These are phyloP conservation scores for Candida boidinii DNA, from an alignment of 805 yeast species.

Conservation along the genomic window DNA sequence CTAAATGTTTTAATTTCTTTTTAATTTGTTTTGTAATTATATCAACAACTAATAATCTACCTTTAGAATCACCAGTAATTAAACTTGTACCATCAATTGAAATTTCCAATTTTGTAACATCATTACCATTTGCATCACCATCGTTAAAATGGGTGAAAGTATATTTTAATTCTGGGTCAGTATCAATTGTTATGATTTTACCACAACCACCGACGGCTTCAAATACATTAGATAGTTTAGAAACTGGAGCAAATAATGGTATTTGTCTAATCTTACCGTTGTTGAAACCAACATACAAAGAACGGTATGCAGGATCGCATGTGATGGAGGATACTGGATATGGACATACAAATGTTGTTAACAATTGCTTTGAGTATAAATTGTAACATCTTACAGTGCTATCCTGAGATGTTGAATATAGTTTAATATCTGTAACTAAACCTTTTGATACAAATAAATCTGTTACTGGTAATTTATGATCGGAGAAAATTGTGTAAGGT, in stretches of 20 bases:
- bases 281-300: conserved; percentile 58
- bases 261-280: conserved; percentile 55
- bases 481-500: conserved; percentile 52
- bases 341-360: conserved; percentile 68
- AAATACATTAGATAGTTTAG: conserved; percentile 28
- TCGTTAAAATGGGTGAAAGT: conserved; percentile 47
- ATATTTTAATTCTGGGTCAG: conserved; percentile 38
- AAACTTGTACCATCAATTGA: conserved; percentile 70
- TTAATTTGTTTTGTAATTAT: conserved; percentile 59
- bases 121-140: conserved; percentile 17
- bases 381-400: conserved; percentile 69
- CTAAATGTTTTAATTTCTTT: conserved; percentile 37
- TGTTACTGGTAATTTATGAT: conserved; percentile 43
- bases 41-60: conserved; percentile 63
- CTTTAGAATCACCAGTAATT: conserved; percentile 67
- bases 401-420: conserved; percentile 67
- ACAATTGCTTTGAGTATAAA: conserved; percentile 32
- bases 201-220: conserved; percentile 57
- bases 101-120: conserved; percentile 45
- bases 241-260: conserved; percentile 34
- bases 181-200: conserved; percentile 39
- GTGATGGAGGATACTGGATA: conserved; percentile 47
- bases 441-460: conserved; percentile 39
- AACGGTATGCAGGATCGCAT: conserved; percentile 73
- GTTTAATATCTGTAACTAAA: conserved; percentile 44